phyloP scores from a whole-genome alignment of 805 yeast species.

The Alloascoidea africana region DNA sequence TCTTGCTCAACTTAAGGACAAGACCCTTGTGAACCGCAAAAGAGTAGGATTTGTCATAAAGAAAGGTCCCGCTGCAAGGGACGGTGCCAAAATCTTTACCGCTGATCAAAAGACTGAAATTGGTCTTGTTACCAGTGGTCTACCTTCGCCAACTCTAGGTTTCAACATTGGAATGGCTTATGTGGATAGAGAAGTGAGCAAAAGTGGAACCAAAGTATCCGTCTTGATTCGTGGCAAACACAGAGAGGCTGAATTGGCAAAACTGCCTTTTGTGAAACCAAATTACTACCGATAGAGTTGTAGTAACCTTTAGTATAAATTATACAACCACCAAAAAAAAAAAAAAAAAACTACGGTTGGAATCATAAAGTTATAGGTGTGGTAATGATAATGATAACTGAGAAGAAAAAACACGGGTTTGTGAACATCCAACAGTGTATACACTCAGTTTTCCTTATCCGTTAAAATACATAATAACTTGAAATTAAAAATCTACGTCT shows the following conservation, averaged over 20 bases:
- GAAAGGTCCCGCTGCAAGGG: conserved; percentile 89
- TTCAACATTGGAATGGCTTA: conserved; percentile 88
- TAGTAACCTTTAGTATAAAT: too few species aligned
- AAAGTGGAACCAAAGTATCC: conserved; percentile 56
- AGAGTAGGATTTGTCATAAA: conserved; percentile 63
- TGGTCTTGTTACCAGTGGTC: conserved; percentile 47
- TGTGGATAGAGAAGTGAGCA: conserved; percentile 52
- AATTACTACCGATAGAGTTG: conserved; percentile 57
- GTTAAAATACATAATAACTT: too few species aligned
- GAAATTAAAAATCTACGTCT: too few species aligned
- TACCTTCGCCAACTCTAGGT: conserved; percentile 54
- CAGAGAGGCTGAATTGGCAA: conserved; percentile 60
- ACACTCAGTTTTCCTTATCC: too few species aligned
- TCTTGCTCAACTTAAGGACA: conserved; percentile 54
- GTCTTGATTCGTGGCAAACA: conserved; percentile 76
- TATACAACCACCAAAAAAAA: too few species aligned
- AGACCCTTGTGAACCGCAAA: conserved; percentile 33
- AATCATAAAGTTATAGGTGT: too few species aligned
- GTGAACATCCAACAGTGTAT: too few species aligned
- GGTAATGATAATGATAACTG: too few species aligned
- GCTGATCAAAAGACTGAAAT: conserved; percentile 36
- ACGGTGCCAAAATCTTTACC: conserved; percentile 47
- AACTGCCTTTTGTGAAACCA: conserved; percentile 73
- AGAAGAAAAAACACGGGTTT: too few species aligned
- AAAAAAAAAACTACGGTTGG: too few species aligned